These are phyloP conservation scores for Hypoxylon subgilvum DNA, from an alignment of 495 filamentous ascomycete species.

Conservation along the genomic window DNA sequence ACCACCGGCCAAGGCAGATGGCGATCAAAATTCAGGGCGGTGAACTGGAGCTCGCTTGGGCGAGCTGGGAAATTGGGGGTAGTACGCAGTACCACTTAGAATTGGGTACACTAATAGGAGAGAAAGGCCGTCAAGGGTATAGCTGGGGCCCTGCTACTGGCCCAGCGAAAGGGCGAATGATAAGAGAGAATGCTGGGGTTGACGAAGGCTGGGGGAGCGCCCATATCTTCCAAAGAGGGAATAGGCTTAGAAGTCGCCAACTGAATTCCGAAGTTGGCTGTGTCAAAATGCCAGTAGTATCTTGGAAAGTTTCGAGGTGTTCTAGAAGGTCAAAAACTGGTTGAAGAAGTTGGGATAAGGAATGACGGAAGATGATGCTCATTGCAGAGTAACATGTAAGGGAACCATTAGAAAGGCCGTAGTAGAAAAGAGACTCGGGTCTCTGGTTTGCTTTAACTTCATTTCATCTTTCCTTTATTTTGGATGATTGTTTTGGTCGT, in stretches of 20 bases:
- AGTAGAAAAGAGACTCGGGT: slow-evolving; percentile 7
- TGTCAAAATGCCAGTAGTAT: no score
- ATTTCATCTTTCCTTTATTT: slow-evolving; percentile 32
- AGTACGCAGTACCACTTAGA: slow-evolving; percentile 35
- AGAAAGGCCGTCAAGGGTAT: slow-evolving; percentile 26
- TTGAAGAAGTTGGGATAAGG: not conserved
- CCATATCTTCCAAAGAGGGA: slow-evolving; percentile 24
- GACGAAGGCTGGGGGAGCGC: slow-evolving; percentile 24
- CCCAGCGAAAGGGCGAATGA: slow-evolving; percentile 36
- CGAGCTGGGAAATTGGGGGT: slow-evolving; percentile 39
- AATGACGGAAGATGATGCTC: not conserved
- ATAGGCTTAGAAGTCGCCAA: not conserved
- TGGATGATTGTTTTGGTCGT: slow-evolving; percentile 27
- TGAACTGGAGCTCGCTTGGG: slow-evolving; percentile 37
- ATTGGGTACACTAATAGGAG: slow-evolving; percentile 19
- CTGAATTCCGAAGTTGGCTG: not conserved
- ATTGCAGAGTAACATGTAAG: not conserved
- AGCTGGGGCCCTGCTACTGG: slow-evolving; percentile 13
- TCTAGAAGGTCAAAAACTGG: not conserved
- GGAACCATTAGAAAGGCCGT: slow-evolving; percentile 8
- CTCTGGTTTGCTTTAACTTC: slow-evolving; percentile 36
- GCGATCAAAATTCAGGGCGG: slow-evolving; percentile 41
- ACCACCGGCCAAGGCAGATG: slow-evolving; percentile 33
- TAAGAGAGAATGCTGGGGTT: slow-evolving; percentile 32
- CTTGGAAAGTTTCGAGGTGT: no score